Percentiles rank a stretch among this genome's conserved stretches.
Conservation (phyloP, 805 yeast species). For the Pachysolen tannophilus region DNA sequence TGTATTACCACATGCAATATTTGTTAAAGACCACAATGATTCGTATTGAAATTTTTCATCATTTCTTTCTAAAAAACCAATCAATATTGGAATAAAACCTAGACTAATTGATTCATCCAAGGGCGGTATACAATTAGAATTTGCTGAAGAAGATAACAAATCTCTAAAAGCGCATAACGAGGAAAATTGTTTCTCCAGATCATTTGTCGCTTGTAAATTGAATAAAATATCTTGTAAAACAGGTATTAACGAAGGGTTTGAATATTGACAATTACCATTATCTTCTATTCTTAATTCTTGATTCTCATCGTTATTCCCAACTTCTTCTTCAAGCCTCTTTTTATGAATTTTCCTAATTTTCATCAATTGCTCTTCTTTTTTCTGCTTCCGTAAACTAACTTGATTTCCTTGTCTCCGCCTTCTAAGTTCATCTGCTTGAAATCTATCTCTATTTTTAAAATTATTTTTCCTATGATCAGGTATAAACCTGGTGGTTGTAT, state of each 20-base stretch:
- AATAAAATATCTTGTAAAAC: conserved; percentile 3
- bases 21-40: conserved; percentile 6
- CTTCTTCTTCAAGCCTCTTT: background rate
- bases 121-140: conserved; percentile 5
- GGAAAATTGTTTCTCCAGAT: background rate
- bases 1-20: conserved; percentile 8
- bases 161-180: conserved; percentile 1
- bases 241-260: conserved; percentile 7
- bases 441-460: conserved; percentile 7
- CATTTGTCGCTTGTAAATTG: background rate
- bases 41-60: conserved; percentile 6
- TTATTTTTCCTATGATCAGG: conserved; percentile 5
- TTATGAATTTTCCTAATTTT: conserved; percentile 6
- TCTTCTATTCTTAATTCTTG: conserved; percentile 7
- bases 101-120: conserved; percentile 6
- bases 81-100: conserved; percentile 7
- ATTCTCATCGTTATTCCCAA: background rate
- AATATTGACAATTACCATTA: conserved; percentile 1
- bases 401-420: conserved; percentile 4
- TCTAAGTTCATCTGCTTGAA: conserved; percentile 7
- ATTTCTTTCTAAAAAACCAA: conserved; percentile 2
- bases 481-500: conserved; percentile 2
- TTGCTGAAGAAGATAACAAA: conserved; percentile 3
- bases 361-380: conserved; percentile 7
- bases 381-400: conserved; percentile 7